Percentiles rank a stretch among this genome's conserved stretches.
Evolutionary conservation across 495 filamentous ascomycete species (phyloP).

Genomic region (Penicillium fimorum): DNA sequence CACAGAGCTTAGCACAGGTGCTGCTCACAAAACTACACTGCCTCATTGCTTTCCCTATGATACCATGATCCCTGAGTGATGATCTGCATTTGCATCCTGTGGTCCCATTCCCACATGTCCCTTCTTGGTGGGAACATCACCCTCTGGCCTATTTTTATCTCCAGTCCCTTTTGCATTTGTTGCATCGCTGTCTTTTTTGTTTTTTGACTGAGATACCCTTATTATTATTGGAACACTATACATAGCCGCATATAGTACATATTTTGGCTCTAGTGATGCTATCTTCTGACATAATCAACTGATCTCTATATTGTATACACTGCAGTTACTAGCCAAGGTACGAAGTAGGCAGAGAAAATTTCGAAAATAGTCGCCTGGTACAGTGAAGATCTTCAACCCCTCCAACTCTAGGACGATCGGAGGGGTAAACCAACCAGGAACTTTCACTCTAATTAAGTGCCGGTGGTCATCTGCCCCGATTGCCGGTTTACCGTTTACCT

Average conservation of each 20-base stretch:
- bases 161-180: constrained; percentile 2
- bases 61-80: constrained; percentile 14
- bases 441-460: too few relatives aligned
- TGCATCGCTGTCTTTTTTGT: background rate
- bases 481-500: too few relatives aligned
- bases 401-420: too few relatives aligned
- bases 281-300: constrained; percentile 2
- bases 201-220: constrained; percentile 12
- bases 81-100: constrained; percentile 11
- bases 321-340: background rate
- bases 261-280: background rate
- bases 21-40: background rate
- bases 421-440: too few relatives aligned
- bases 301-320: background rate
- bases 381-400: too few relatives aligned
- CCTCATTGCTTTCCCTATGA: constrained; percentile 7
- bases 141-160: constrained; percentile 2
- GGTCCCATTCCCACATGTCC: background rate
- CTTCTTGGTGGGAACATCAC: background rate
- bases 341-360: background rate
- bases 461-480: too few relatives aligned
- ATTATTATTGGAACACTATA: background rate
- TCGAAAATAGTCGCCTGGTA: too few relatives aligned
- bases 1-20: constrained; percentile 8
- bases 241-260: constrained; percentile 1